Base-by-base conservation (phyloP, 179 eudicot species). In the Monotropa hypopitys region DNA sequence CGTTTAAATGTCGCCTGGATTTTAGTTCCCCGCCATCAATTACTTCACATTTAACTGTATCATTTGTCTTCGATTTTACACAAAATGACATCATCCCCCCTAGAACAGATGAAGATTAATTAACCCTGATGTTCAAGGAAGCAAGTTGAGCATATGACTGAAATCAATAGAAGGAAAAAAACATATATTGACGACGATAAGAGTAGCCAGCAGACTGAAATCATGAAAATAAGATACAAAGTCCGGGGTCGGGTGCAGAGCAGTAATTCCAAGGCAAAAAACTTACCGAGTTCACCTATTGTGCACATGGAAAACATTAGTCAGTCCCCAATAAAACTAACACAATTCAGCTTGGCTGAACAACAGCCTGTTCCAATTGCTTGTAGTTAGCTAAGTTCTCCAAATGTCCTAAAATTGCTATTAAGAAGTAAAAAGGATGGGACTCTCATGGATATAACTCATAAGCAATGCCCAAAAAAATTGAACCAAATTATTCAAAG, bases 41-140 rank as follows among this genome's bases (percentile, higher is more conserved):
- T 54, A 96, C 99, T 87, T 84, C 72, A 84, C 99, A 93, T 69
- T 84, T 90, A 38, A 96, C 99, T 18, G 85, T 74, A 84, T 96
- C 96, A 56, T 80, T 82, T 75, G 98, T 93, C 87, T 93, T 91
- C 51, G 96, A 90, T 77, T 81, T 87, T 77, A 96, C 98, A 83
- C 72, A 85, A 75, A 96, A 84, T 46, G 99, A 93, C 93, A 96
- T 90, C 98, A 96, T 96, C 70, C 98, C 99, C 77, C 98, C 99
- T 96, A 82, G 75, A 33, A 81, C 28, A 78, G 26, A 72, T 53
- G 43, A 47, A 65, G 51, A 68, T 12, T 47, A 5, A 10, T 71
- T 74, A 59, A 59, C 68, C 45, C 45, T 11, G 3, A 66, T 7
- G 4, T 50, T 30, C 32, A 54, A 71, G 26, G 32, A 66, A 79